Conservation (phyloP, 73 alveolate genomes). For the Stentor coeruleus region DNA sequence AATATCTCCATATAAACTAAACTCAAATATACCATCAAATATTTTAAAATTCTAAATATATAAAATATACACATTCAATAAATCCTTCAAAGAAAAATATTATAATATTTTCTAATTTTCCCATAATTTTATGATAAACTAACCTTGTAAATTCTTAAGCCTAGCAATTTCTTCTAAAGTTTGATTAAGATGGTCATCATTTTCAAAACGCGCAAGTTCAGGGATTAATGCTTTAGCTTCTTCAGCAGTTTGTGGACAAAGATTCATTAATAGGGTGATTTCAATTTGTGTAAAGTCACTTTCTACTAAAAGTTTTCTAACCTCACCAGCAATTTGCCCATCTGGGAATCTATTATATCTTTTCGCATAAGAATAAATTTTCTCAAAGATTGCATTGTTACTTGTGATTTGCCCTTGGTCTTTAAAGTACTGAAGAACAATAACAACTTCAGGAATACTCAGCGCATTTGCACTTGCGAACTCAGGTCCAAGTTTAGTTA, state of each 20-base stretch:
- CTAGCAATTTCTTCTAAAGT: conserved; percentile 16
- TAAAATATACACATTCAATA: no score
- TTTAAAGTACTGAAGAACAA: conserved; percentile 7
- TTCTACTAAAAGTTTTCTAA: background rate
- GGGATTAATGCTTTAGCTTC: conserved; percentile 17
- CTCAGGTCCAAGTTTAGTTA: conserved; percentile 3
- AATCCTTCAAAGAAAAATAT: no score
- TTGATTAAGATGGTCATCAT: background rate
- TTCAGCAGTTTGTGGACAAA: background rate
- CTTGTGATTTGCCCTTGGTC: background rate
- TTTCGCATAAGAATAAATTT: background rate
- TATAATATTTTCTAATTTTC: background rate
- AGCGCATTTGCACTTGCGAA: conserved; percentile 16
- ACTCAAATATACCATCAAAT: background rate
- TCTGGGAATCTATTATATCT: conserved; percentile 20
- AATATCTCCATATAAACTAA: background rate
- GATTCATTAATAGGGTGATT: background rate
- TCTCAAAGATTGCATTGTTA: conserved; percentile 8
- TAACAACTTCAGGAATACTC: conserved; percentile 15
- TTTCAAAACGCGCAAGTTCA: background rate
- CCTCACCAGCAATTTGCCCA: conserved; percentile 12
- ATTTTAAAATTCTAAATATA: no score
- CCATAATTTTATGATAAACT: background rate
- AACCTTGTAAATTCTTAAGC: background rate
- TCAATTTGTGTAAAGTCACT: background rate